Conservation (phyloP, 768 basidiomycete species). For the Xerocomus brunneocitrinus region DNA sequence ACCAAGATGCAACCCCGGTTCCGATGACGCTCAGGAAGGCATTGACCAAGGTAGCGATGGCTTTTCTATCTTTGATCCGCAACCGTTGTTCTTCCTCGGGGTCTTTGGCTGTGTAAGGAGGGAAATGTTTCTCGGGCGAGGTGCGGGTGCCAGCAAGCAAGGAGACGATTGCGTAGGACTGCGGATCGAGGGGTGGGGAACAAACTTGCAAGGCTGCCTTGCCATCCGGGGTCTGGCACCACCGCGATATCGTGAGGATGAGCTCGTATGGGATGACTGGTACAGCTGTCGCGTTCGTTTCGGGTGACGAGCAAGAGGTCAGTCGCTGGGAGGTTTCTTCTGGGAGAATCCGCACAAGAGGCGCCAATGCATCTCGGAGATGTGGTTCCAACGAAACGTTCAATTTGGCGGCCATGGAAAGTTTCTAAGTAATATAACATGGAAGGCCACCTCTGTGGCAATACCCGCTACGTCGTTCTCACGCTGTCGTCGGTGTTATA, state of each 20-base stretch:
- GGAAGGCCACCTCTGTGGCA: too few species aligned
- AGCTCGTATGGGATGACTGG: slow-evolving; percentile 59
- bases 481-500: too few species aligned
- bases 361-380: slow-evolving; percentile 45
- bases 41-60: slow-evolving; percentile 67
- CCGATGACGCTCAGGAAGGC: slow-evolving; percentile 64
- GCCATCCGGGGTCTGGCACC: slow-evolving; percentile 58
- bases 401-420: slow-evolving; percentile 25
- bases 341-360: slow-evolving; percentile 47
- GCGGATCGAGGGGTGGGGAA: slow-evolving; percentile 44
- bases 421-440: too few species aligned
- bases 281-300: slow-evolving; percentile 8
- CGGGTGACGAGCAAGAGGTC: slow-evolving; percentile 30
- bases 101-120: slow-evolving; percentile 42
- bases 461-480: too few species aligned
- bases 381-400: slow-evolving; percentile 69
- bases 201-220: slow-evolving; percentile 33
- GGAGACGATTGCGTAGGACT: slow-evolving; percentile 63
- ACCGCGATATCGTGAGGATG: slow-evolving; percentile 57
- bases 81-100: slow-evolving; percentile 45
- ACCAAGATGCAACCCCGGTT: slow-evolving; percentile 67
- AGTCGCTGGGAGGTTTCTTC: slow-evolving; percentile 40
- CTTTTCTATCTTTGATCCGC: slow-evolving; percentile 52
- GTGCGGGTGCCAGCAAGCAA: slow-evolving; percentile 74
- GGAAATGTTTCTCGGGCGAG: slow-evolving; percentile 73